phyloP scores from a whole-genome alignment of 2,329 filamentous ascomycete genomes.

The Sphaerulina populicola region DNA sequence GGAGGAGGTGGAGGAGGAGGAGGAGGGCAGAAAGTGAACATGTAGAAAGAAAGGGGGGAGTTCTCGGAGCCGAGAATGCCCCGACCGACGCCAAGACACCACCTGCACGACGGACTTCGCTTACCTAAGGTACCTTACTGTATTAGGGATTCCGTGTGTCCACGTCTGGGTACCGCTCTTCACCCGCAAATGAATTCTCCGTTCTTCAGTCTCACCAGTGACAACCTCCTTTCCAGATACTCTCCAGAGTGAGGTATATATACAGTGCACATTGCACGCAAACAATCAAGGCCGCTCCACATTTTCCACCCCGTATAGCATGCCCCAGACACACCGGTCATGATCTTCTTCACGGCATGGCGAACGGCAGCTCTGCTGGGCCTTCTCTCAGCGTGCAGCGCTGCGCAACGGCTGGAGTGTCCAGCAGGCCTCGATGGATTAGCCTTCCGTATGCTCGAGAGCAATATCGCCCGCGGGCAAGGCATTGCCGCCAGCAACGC shows the following conservation, averaged over 20 bases:
- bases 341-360: neutral
- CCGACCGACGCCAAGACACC: too few species aligned
- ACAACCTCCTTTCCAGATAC: too few species aligned
- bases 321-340: neutral
- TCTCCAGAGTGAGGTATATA: neutral
- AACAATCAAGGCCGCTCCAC: neutral
- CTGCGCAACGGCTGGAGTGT: conserved; percentile 11
- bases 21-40: too few species aligned
- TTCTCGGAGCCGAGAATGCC: too few species aligned
- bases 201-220: too few species aligned
- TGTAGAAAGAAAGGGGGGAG: too few species aligned
- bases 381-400: neutral
- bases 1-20: too few species aligned
- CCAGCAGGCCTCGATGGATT: conserved; percentile 5
- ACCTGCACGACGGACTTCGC: neutral
- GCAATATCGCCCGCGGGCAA: conserved; percentile 30
- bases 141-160: too few species aligned
- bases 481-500: conserved; percentile 23
- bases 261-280: neutral
- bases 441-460: conserved; percentile 26
- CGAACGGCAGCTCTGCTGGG: neutral
- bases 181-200: too few species aligned
- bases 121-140: neutral
- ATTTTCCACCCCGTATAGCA: neutral
- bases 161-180: too few species aligned